Base-by-base conservation (phyloP, 768 basidiomycete species). In the Phaeotremella fagi region DNA sequence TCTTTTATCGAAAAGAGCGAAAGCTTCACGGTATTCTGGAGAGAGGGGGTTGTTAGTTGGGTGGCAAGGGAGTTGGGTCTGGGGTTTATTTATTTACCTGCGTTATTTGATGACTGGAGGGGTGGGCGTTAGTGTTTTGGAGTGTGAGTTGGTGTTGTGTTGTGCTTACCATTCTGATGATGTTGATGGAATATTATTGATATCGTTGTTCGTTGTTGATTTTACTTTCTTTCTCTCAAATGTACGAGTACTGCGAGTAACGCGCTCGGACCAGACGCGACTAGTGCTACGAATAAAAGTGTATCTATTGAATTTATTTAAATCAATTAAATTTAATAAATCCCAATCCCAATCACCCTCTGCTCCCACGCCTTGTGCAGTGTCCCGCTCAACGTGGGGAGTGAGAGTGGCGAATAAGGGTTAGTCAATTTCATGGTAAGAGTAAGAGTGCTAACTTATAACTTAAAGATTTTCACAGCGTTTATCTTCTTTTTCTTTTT, bases 1-100 rank as follows among this genome's bases (percentile, higher is more conserved):
- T 61, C 85, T 85, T 79, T 98, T 98, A 78, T 99, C 95, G 75
- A 97, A 98, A 27, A 99, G 83, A 41, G 95, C 91, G 68, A 97
- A 97, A 1, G 92, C 92, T 75, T 97, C 90, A 70, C 90, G 89
- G 80, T 92, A 92, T 77, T 92, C 90, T 88, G 76, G 38, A 41
- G 22, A n/a, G 5, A 31, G n/a, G 18, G 25, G 23, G 41, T 12
- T 52, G 23, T 3, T n/a, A n/a, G n/a, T n/a, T 48, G 22, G 46
- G 46, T 29, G 46, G 46, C 26, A 48, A 28, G 11, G 46, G n/a
- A 4, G 46, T 50, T 38, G 4, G 4, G 35, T 24, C 52, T 59
- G 0, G 36, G n/a, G n/a, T n/a, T n/a, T n/a, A n/a, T n/a, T n/a
- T n/a, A n/a, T n/a, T n/a, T n/a, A 68, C 66, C 66, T 63, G 66